Evolutionary conservation across 345 rosid species (phyloP), one percentile per base, ranked within the genome.

Genomic region (Acer campestre): DNA sequence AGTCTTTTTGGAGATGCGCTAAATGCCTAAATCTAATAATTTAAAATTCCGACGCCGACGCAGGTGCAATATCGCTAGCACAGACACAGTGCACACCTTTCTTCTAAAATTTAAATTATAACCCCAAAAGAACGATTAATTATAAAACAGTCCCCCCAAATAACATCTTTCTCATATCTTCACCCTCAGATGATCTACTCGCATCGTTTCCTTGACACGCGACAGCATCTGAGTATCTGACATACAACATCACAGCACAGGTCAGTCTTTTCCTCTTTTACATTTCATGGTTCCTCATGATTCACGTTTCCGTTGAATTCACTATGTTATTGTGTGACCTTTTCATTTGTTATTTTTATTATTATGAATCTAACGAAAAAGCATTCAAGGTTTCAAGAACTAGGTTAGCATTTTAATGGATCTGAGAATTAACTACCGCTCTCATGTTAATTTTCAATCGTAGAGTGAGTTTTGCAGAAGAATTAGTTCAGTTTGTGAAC

Each of bases 111-210:
- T 7, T 73, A 59, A 18, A 18, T 46, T 22, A 16, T 17, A 27
- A n/a, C 72, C 82, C 67, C 38, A 0, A 14, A 6, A 10, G 40
- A 65, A 71, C 1, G 25, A 10, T 40, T 69, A 75, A 64, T 70
- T 75, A 38, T 4, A 12, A 42, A 27, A 27, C 55, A 13, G 48
- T 11, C 53, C 1, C 73, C 59, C 8, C 27, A 59, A 22, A 31
- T 27, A 48, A 62, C 38, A 13, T 12, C 13, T 27, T 23, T 40
- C 14, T 31, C 20, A 18, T 31, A 56, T 9, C 51, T 35, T 29
- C 49, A 29, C 59, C 61, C 59, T 1, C 22, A 3, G 29, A 58
- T 1, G 31, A 31, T 56, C 2, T 14, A 22, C 27, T 56, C 25
- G 18, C 31, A 2, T 13, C 27, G 29, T 48, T 25, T 46, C 58